Conservation (phyloP, 73 alveolate genomes). For the Uronychia binucleata region DNA sequence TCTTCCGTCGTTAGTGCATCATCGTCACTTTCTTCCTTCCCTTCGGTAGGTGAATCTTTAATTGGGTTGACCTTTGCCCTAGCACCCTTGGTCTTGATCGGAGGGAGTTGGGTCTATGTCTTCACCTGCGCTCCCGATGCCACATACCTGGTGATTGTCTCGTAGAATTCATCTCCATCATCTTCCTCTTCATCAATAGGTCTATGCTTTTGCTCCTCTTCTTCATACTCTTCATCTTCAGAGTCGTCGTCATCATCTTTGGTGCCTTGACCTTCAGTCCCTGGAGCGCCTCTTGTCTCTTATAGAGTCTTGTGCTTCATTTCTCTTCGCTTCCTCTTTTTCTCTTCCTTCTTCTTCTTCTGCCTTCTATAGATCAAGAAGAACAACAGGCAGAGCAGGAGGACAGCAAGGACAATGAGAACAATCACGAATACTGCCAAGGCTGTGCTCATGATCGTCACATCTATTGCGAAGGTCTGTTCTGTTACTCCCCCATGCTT, state of each 20-base stretch:
- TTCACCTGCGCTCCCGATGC: not conserved
- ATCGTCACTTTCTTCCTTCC: not conserved
- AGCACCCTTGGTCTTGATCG: not conserved
- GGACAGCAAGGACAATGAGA: not conserved
- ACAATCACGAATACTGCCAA: conserved; percentile 11
- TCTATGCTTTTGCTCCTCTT: conserved; percentile 19
- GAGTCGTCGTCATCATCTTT: conserved; percentile 15
- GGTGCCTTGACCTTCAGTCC: not conserved
- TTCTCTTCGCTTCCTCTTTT: conserved; percentile 8
- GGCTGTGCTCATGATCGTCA: conserved; percentile 1
- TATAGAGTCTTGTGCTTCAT: not conserved
- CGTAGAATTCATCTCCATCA: not conserved
- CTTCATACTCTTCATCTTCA: conserved; percentile 34
- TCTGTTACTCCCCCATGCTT: conserved; percentile 32
- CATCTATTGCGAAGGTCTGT: conserved; percentile 1
- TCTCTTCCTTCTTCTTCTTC: not conserved
- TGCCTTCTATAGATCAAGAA: not conserved
- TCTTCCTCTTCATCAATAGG: not conserved
- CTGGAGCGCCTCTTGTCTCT: not conserved
- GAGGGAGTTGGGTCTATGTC: not conserved
- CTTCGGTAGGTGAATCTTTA: no score
- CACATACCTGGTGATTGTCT: not conserved
- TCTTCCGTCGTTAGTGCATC: not conserved
- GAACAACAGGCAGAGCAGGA: not conserved
- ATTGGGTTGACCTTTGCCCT: not conserved